Base-by-base conservation (phyloP, 2,329 filamentous ascomycete genomes). In the Graphilbum sp. region DNA sequence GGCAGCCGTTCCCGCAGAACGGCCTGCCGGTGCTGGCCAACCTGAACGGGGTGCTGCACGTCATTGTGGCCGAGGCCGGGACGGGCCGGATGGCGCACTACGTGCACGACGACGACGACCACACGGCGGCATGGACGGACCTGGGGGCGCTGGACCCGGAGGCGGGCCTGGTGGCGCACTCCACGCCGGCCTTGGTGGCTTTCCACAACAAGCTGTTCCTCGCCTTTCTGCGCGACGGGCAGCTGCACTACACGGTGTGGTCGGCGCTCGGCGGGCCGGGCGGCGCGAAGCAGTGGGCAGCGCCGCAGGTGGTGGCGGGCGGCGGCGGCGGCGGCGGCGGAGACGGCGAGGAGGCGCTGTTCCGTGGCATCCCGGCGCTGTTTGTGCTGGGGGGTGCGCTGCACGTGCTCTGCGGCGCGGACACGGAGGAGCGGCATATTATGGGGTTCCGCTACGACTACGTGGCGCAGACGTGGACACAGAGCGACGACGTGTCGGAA, bases 121-220 rank as follows among this genome's bases (percentile, higher is more conserved):
- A 43, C 5, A 37, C 41, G 4, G 37, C 33, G 31, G 40, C 32
- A 0, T 57, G 55, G 52, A 41, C 37, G 2, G 19, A 34, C 15
- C 47, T 50, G 29, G 48, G 49, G 7, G 31, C 47, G 6, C 43
- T 56, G 3, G 44, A 51, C 25, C 35, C 35, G 4, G 38, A 23
- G 5, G 44, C 39, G 7, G 52, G 52, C 13, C 37, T 53, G 17
- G 44, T 46, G 18, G 45, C 51, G 1, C 38, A 47, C 30, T 46
- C 47, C 13, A 50, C 46, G 21, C 52, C 53, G 2, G 51, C 52
- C 15, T 38, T 58, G 17, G 48, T 51, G 5, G 48, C 54, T 11
- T 55, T 56, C 37, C 54, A 57, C 42, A 56, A 57, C 41, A 54
- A 53, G 43, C 46, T 58, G 5, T 50, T 55, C 35, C 41, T 56